Percentiles rank a stretch among this genome's conserved stretches.
Evolutionary conservation across 257 asterid genomes (phyloP).

Genomic region (Voacanga thouarsii): DNA sequence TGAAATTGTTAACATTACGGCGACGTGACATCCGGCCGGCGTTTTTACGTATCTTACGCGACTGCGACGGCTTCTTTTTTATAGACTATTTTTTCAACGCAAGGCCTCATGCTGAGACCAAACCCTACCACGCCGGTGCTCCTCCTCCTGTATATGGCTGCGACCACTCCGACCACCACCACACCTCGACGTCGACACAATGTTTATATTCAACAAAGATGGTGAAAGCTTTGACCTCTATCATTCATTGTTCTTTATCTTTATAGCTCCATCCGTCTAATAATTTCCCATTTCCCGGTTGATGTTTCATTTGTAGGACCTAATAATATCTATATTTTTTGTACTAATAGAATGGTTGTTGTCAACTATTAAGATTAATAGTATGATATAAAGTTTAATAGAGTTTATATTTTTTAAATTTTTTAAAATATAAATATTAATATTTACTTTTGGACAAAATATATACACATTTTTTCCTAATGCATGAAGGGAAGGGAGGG

Average conservation of each 20-base stretch:
- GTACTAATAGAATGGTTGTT: no score
- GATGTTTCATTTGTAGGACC: no score
- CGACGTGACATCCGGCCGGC: slow-evolving; percentile 47
- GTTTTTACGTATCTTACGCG: slow-evolving; percentile 35
- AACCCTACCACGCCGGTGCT: neutral
- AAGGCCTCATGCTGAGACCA: neutral
- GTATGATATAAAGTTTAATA: no score
- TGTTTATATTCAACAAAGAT: slow-evolving; percentile 13
- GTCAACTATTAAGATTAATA: no score
- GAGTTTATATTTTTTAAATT: no score
- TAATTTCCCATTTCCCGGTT: no score
- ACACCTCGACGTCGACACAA: neutral
- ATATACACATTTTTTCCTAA: no score
- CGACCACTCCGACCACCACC: neutral
- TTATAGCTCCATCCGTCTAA: neutral
- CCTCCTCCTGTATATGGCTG: neutral
- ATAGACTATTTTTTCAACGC: neutral
- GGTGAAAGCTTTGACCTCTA: slow-evolving; percentile 32
- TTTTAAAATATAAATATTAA: no score
- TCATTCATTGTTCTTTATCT: neutral
- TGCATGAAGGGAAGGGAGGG: no score
- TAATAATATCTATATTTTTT: no score
- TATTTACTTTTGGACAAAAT: no score
- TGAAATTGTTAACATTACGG: slow-evolving; percentile 38
- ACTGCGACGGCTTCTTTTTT: slow-evolving; percentile 18